Conservation (phyloP, 805 yeast species). For the Martiniozyma abietophila region DNA sequence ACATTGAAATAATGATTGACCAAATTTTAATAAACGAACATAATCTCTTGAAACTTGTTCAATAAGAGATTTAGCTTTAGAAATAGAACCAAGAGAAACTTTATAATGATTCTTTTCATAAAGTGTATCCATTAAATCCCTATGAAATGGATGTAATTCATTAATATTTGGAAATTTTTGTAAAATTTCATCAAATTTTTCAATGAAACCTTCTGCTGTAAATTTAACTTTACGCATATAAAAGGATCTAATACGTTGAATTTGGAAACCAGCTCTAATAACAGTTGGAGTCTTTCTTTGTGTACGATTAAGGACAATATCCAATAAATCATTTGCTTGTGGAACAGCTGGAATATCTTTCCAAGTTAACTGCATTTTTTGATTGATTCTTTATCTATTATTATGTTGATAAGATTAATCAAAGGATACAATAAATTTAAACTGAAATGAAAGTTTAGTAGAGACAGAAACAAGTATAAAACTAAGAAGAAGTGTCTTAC, state of each 20-base stretch:
- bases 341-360: slow-evolving; percentile 97
- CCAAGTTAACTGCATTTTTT: slow-evolving; percentile 90
- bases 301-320: slow-evolving; percentile 91
- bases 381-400: too few species aligned
- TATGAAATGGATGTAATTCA: slow-evolving; percentile 96
- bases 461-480: too few species aligned
- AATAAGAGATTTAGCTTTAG: slow-evolving; percentile 86
- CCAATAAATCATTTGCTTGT: slow-evolving; percentile 84
- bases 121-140: slow-evolving; percentile 95
- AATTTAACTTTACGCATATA: slow-evolving; percentile 97
- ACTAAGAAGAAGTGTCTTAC: too few species aligned
- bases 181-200: slow-evolving; percentile 79
- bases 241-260: slow-evolving; percentile 92
- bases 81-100: slow-evolving; percentile 89
- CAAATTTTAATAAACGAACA: slow-evolving; percentile 86
- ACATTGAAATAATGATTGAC: slow-evolving; percentile 97
- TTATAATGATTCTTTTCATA: slow-evolving; percentile 98
- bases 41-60: slow-evolving; percentile 97
- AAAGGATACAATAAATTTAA: too few species aligned
- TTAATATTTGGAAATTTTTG: slow-evolving; percentile 92
- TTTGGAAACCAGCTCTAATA: slow-evolving; percentile 90
- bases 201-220: slow-evolving; percentile 93
- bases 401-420: too few species aligned
- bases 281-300: slow-evolving; percentile 99
- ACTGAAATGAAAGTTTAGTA: too few species aligned